Evolutionary conservation across 2,329 filamentous ascomycete genomes (phyloP), one percentile per base, ranked within the genome.

Genomic region (Microdochium nivale): DNA sequence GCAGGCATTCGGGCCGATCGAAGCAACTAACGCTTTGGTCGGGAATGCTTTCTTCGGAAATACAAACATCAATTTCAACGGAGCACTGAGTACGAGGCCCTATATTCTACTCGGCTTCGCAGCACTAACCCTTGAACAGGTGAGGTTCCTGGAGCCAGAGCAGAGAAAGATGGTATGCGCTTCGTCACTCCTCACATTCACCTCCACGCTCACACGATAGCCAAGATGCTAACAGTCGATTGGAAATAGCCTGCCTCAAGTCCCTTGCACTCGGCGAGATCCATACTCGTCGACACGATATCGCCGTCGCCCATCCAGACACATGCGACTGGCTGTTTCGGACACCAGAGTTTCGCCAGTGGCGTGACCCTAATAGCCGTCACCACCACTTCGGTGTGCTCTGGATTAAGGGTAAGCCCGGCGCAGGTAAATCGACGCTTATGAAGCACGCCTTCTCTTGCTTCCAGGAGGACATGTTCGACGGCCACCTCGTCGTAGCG

Each of bases 361-460:
- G 60, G 61, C 51, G 43, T n/a, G 2, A 53, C n/a, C 51, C 51
- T 16, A 8, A 14, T 7, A 1, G 54, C 13, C 27, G 54, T 11
- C 19, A 40, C 44, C 25, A 49, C 8, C 49, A 60, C 52, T 55
- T 59, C n/a, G 58, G 59, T 24, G 49, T 64, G 3, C 54, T 63
- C 14, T 65, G 59, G 62, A 59, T 65, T 8, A 62, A 62, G 46
- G 62, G 62, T 3, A 64, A 65, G 33, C 59, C 62, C 8, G 62
- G 62, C 9, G 52, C 50, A 7, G 60, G 60, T 16, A 61, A 60
- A 37, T 61, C 59, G 47, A 62, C 59, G 25, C 37, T 62, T 25
- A 61, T 62, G 55, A 60, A 57, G 25, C 54, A 58, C 33, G 53
- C 48, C 14, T 47, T 59, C 7, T 33, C 47, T 2, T n/a, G 51